Conservation (phyloP, 495 filamentous ascomycete genomes). For the Elaphomyces granulatus region DNA sequence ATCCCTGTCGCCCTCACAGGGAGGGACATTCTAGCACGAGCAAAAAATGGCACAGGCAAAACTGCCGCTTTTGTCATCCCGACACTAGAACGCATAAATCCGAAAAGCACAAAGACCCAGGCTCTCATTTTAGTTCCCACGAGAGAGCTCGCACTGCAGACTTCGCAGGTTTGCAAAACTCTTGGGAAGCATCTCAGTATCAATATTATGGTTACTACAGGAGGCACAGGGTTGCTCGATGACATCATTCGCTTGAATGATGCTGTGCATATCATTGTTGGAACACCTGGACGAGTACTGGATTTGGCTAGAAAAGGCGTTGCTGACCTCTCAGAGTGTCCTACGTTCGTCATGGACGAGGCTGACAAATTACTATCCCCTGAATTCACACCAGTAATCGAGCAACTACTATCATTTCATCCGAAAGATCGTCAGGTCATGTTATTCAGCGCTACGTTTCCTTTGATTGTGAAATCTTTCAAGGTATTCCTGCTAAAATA, state of each 20-base stretch:
- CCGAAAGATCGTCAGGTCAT: slow-evolving; percentile 96
- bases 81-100: slow-evolving; percentile 86
- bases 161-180: slow-evolving; percentile 96
- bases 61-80: slow-evolving; percentile 97
- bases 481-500: slow-evolving; percentile 54
- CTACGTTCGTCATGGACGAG: slow-evolving; percentile 98
- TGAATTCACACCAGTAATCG: slow-evolving; percentile 94
- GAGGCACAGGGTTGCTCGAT: slow-evolving; percentile 85
- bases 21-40: slow-evolving; percentile 86
- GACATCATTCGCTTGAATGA: slow-evolving; percentile 93
- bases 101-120: slow-evolving; percentile 88
- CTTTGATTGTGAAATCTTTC: slow-evolving; percentile 88
- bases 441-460: slow-evolving; percentile 97
- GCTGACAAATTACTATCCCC: slow-evolving; percentile 93
- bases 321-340: slow-evolving; percentile 89
- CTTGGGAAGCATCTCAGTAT: slow-evolving; percentile 91
- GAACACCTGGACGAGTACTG: slow-evolving; percentile 88
- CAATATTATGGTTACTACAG: slow-evolving; percentile 98
- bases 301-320: slow-evolving; percentile 90
- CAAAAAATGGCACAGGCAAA: slow-evolving; percentile 98
- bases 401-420: slow-evolving; percentile 84
- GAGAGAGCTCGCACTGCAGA: slow-evolving; percentile 94
- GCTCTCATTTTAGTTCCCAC: slow-evolving; percentile 93
- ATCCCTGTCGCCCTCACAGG: slow-evolving; percentile 94
- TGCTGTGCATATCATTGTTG: slow-evolving; percentile 92